phyloP scores from a whole-genome alignment of 108 stramenopile genomes.

The Fragilaria radians region DNA sequence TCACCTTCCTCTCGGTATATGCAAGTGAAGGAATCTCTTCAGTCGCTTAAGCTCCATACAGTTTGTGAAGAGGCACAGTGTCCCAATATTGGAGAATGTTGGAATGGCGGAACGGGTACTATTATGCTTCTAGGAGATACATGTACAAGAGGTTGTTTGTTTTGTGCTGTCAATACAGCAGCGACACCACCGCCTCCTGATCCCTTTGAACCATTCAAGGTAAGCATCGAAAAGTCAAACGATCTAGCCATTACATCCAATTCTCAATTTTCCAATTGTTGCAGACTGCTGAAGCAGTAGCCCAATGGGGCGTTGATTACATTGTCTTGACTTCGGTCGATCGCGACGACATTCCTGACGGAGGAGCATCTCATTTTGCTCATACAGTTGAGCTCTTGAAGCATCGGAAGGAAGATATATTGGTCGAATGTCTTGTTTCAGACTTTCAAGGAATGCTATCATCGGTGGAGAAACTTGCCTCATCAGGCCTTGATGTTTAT shows the following conservation, averaged over 20 bases:
- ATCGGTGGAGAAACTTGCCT: conserved; percentile 79
- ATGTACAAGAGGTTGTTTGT: conserved; percentile 97
- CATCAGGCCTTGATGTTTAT: conserved; percentile 95
- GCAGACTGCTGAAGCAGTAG: conserved; percentile 82
- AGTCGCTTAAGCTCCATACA: conserved; percentile 79
- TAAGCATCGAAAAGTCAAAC: background rate
- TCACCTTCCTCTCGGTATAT: conserved; percentile 64
- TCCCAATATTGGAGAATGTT: conserved; percentile 99
- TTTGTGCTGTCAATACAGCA: conserved; percentile 96
- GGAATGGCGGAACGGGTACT: conserved; percentile 98
- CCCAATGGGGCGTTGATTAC: conserved; percentile 96
- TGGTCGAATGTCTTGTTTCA: conserved; percentile 96
- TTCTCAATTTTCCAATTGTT: background rate
- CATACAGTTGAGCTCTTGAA: conserved; percentile 91
- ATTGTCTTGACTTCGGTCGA: conserved; percentile 95
- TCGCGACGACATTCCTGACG: conserved; percentile 95
- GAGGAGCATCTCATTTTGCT: conserved; percentile 94
- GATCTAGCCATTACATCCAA: background rate
- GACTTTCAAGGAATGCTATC: conserved; percentile 88
- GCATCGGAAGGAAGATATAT: conserved; percentile 74
- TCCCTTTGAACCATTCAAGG: conserved; percentile 94
- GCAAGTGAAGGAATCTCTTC: conserved; percentile 65
- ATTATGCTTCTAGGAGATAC: conserved; percentile 99
- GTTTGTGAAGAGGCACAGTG: conserved; percentile 99
- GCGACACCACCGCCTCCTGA: conserved; percentile 89